These are phyloP conservation scores for Luffa aegyptiaca DNA, from an alignment of 306 rosid genomes.

Conservation along the genomic window DNA sequence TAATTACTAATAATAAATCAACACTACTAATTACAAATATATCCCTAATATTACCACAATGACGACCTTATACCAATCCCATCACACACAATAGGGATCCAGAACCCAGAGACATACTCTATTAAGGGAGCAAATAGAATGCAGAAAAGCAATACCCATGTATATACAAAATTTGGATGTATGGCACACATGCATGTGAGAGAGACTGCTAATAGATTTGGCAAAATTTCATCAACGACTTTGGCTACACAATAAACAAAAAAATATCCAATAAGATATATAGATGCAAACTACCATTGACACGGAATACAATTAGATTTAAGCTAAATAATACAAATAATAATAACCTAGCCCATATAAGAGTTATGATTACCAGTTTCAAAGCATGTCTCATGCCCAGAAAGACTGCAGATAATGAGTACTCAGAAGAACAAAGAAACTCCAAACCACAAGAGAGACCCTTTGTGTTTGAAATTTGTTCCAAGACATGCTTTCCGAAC, in stretches of 20 bases:
- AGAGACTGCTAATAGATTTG: background rate
- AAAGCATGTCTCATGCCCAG: constrained; percentile 82
- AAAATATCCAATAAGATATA: background rate
- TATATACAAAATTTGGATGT: background rate
- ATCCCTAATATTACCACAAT: too few species aligned
- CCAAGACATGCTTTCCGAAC: constrained; percentile 81
- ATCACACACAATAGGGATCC: background rate
- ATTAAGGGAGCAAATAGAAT: background rate
- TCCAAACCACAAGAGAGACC: constrained; percentile 82
- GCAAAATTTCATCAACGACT: background rate
- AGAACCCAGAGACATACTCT: background rate
- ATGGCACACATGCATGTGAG: background rate
- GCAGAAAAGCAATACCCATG: background rate
- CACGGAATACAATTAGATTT: background rate
- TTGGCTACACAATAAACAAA: background rate
- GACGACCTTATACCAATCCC: too few species aligned
- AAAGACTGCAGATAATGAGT: constrained; percentile 44
- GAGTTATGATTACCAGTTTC: constrained; percentile 54
- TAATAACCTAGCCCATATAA: constrained; percentile 14
- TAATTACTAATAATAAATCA: too few species aligned
- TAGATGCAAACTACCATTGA: constrained; percentile 14
- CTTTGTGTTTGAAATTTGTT: constrained; percentile 65
- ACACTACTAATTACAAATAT: too few species aligned
- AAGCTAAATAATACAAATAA: background rate
- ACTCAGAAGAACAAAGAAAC: constrained; percentile 62